Base-by-base conservation (phyloP, 148 eudicot genomes). In the Spergularia marina region DNA sequence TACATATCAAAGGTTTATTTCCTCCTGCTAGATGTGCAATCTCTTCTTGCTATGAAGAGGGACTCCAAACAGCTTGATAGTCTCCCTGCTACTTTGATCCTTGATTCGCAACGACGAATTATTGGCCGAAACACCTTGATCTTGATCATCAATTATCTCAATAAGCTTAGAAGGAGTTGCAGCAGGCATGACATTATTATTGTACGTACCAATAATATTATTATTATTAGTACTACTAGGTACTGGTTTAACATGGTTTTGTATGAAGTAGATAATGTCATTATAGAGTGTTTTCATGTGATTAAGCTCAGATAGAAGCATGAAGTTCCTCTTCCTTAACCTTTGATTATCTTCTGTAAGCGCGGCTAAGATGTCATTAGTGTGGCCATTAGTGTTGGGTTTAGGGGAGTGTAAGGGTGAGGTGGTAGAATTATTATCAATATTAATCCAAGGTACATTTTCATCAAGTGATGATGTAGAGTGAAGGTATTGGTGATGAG, bases 221-320 rank as follows among this genome's bases (percentile, higher is more conserved):
- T 39, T 76, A 63, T 60, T 67, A 23, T 23, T 74, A 51, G 55
- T 76, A 52, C 44, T 68, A 68, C 71, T 73, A 25, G 80, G 84
- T 1, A 77, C 78, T 8, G 84, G 84, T 30, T 86, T 83, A 20
- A 86, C 88, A 68, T 86, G 88, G 34, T 86, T 86, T 69, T 86
- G 88, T 40, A 86, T 83, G 70, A 86, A 86, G 56, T 86, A 86
- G 12, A 86, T 81, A 8, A 86, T 86, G 83, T 86, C 88, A 76
- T 83, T 86, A 82, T 86, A 86, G 12, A 86, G 84, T 47, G 74
- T 76, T 75, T 83, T 86, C 88, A 86, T 86, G 77, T 86, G 88
- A 55, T 79, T 81, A 18, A 86, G 84, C 70, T 86, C 88, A 41
- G 88, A 86, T 68, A 83, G 53, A 40, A 86, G 84, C 86, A 86